Conservation (phyloP, 257 asterid species). For the Penstemon barbatus region DNA sequence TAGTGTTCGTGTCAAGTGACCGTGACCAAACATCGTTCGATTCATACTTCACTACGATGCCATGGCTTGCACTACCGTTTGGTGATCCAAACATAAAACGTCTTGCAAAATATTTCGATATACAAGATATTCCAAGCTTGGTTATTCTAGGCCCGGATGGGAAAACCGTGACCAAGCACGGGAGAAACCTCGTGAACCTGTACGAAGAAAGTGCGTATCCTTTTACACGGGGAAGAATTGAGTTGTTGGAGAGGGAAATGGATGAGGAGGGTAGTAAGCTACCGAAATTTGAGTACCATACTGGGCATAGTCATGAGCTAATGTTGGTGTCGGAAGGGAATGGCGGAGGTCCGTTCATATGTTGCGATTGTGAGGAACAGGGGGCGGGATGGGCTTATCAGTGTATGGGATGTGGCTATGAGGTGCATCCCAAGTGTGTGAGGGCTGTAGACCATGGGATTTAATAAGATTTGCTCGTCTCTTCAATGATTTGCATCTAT, state of each 20-base stretch:
- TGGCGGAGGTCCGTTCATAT: conserved; percentile 71
- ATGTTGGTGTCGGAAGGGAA: conserved; percentile 62
- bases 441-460: conserved; percentile 16
- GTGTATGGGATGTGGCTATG: conserved; percentile 72
- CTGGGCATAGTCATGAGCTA: conserved; percentile 57
- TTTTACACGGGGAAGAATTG: conserved; percentile 44
- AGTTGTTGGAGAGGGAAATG: conserved; percentile 44
- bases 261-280: conserved; percentile 51
- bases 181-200: conserved; percentile 61
- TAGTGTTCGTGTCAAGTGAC: conserved; percentile 64
- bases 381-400: conserved; percentile 83
- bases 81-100: conserved; percentile 46
- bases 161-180: conserved; percentile 58
- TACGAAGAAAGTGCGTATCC: conserved; percentile 64
- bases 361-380: conserved; percentile 81
- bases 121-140: conserved; percentile 58
- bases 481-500: no score
- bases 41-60: conserved; percentile 53
- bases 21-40: conserved; percentile 44
- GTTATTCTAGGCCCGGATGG: conserved; percentile 65
- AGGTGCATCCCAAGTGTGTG: conserved; percentile 71
- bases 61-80: conserved; percentile 67
- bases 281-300: conserved; percentile 42
- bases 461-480: not conserved
- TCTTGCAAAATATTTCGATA: conserved; percentile 51